A percentile compares a stretch with the other conserved stretches of the same genome.
Conservation (phyloP, 768 basidiomycete species). For the Termitomyces sp. region DNA sequence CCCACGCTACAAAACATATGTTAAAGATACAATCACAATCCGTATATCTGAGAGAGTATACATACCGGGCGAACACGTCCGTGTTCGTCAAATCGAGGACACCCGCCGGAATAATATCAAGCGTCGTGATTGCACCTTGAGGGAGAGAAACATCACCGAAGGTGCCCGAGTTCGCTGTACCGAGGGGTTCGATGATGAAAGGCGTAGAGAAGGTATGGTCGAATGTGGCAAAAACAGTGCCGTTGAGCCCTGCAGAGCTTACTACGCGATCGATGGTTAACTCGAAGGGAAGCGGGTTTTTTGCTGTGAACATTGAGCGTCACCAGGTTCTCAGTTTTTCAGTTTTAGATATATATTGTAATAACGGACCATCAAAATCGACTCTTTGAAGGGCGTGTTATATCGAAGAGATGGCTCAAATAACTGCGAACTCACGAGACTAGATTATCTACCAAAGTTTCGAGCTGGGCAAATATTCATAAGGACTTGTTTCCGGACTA, state of each 20-base stretch:
- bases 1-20: neutral
- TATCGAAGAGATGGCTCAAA: neutral
- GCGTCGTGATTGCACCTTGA: conserved; percentile 41
- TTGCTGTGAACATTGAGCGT: no score
- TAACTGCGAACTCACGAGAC: conserved; percentile 24
- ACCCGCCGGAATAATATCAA: conserved; percentile 50
- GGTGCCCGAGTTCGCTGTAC: conserved; percentile 52
- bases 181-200: conserved; percentile 42
- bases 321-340: no score
- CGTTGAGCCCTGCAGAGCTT: conserved; percentile 44
- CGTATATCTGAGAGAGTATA: conserved; percentile 5
- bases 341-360: no score
- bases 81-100: conserved; percentile 43
- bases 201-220: conserved; percentile 49
- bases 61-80: conserved; percentile 33
- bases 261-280: conserved; percentile 38
- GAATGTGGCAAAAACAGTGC: conserved; percentile 52
- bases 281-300: conserved; percentile 40
- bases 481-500: neutral
- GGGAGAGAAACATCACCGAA: conserved; percentile 51
- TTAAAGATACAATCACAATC: neutral
- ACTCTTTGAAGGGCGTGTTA: conserved; percentile 15
- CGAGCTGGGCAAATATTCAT: conserved; percentile 24
- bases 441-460: conserved; percentile 28
- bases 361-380: conserved; percentile 28